Base-by-base conservation (phyloP, 208 protist genomes). In the Leishmania amazonensis region DNA sequence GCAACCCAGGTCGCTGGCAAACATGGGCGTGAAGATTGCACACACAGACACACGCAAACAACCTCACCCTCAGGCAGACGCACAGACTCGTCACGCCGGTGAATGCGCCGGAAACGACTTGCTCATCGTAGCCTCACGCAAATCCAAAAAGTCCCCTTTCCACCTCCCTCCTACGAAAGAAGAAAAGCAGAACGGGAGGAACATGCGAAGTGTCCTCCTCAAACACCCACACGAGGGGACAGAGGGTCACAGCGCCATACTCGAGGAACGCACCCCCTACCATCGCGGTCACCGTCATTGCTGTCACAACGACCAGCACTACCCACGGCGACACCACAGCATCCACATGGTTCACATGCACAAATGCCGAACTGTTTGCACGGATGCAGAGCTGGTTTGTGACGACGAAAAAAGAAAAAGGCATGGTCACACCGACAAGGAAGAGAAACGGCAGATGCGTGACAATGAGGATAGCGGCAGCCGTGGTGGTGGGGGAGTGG, bases 371-470 rank as follows among this genome's bases (percentile, higher is more conserved):
- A n/a, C 9, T 53, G 1, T 2, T 73, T 47, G 49, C 9, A 47
- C 9, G 6, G 24, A 38, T 24, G 68, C 21, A 19, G 42, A n/a
- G 21, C 13, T 73, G 2, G 24, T 17, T 9, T 15, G 1, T 19
- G 2, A 31, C 7, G n/a, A 65, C 24, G n/a, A 45, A 60, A 75
- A 83, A 78, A 76, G 67, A 79, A 49, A 79, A 57, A 40, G 57
- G 15, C 76, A 72, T 60, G 58, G 11, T n/a, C 35, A 51, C 13
- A 58, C 64, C 24, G 19, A 74, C 35, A 57, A 60, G 53, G 24
- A 75, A 38, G 54, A 53, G 49, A 35, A 0, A 47, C 45, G 13
- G 28, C 40, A 51, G 35, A n/a, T 64, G 35, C 45, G 0, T 28
- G 57, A 75, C 9, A 75, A 57, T 13, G 35, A 53, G 28, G 24